These are phyloP conservation scores for Penicillium janthinellum DNA, from an alignment of 2,329 filamentous ascomycete species.

Conservation along the genomic window DNA sequence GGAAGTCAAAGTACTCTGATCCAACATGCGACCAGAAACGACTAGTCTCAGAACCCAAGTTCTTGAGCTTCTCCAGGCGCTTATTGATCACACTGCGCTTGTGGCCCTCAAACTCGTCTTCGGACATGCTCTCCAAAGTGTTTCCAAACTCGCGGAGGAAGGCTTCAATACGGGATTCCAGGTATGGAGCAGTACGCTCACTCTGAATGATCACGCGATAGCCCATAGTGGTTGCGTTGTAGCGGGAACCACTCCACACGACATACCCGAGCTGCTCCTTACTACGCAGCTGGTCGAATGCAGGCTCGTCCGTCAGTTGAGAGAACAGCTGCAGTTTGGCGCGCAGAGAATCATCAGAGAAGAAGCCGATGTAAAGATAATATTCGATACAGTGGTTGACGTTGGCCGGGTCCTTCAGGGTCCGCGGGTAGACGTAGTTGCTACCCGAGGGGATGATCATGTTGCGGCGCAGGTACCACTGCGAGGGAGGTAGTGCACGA, in stretches of 20 bases:
- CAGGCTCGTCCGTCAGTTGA: constrained; percentile 89
- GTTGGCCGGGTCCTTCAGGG: constrained; percentile 81
- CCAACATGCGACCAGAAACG: constrained; percentile 84
- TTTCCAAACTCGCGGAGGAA: constrained; percentile 72
- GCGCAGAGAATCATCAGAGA: constrained; percentile 67
- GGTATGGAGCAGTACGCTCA: constrained; percentile 78
- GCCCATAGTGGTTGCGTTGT: constrained; percentile 74
- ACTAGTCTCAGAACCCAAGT: constrained; percentile 78
- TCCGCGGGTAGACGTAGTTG: constrained; percentile 81
- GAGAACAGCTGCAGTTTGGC: constrained; percentile 80
- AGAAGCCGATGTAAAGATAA: constrained; percentile 69
- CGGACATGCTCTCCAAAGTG: constrained; percentile 72
- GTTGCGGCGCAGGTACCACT: constrained; percentile 78
- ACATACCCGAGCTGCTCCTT: constrained; percentile 98
- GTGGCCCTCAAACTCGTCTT: constrained; percentile 84
- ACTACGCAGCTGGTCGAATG: constrained; percentile 90
- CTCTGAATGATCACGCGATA: constrained; percentile 93
- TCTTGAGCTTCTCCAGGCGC: constrained; percentile 88
- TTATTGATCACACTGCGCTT: constrained; percentile 88
- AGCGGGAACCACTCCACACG: constrained; percentile 78
- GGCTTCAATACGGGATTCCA: constrained; percentile 83
- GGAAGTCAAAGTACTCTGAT: constrained; percentile 86
- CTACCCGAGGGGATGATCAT: constrained; percentile 76
- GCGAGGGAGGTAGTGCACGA: constrained; percentile 69
- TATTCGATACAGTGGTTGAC: constrained; percentile 87